Percentiles rank a stretch among this genome's conserved stretches.
Conservation (phyloP, 768 basidiomycete species). For the Leccinum broughii region DNA sequence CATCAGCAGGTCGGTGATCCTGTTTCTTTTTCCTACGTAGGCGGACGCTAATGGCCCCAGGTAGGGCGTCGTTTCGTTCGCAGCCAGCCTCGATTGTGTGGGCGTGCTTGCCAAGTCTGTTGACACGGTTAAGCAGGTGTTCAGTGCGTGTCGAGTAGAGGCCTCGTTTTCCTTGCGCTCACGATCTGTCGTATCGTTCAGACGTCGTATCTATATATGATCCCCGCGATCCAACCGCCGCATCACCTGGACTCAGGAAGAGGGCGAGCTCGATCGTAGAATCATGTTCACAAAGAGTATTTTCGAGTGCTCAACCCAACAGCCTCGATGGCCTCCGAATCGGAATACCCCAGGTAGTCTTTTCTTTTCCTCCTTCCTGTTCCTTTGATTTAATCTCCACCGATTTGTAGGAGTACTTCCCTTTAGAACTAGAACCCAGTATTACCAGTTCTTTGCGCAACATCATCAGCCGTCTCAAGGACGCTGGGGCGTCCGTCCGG, state of each 20-base stretch:
- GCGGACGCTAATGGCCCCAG: constrained; percentile 38
- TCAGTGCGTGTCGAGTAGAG: constrained; percentile 49
- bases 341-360: constrained; percentile 69
- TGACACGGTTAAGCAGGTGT: constrained; percentile 50
- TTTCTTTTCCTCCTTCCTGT: not conserved
- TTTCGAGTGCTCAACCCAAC: not conserved
- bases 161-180: not conserved
- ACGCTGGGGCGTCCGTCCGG: constrained; percentile 63
- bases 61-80: constrained; percentile 90
- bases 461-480: constrained; percentile 42
- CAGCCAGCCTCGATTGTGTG: constrained; percentile 93
- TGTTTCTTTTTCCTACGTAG: not conserved
- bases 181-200: constrained; percentile 13
- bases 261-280: constrained; percentile 35
- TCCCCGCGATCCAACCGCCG: constrained; percentile 72
- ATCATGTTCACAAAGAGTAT: not conserved
- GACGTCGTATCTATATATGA: constrained; percentile 52
- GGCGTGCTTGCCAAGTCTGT: constrained; percentile 72
- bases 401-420: constrained; percentile 70
- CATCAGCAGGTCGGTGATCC: constrained; percentile 66
- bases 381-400: not conserved
- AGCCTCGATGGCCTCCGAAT: constrained; percentile 58
- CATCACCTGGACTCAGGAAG: constrained; percentile 39
- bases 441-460: constrained; percentile 48
- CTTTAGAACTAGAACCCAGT: constrained; percentile 54